Conservation (phyloP, 176 grass and related monocot species). For the Alopecurus myosuroides region DNA sequence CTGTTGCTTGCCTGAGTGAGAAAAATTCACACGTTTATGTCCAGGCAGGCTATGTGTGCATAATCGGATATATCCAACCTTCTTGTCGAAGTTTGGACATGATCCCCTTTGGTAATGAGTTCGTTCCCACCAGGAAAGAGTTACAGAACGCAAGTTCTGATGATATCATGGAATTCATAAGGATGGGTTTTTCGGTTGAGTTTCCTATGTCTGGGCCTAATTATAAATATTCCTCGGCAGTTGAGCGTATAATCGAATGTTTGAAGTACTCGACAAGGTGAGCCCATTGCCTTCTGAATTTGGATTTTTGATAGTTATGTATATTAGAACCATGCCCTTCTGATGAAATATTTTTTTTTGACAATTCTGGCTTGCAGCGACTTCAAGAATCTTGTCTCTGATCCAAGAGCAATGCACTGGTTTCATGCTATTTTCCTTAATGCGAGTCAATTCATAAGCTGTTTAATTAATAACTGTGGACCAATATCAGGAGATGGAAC, state of each 20-base stretch:
- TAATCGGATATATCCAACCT: not conserved
- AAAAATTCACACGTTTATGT: not conserved
- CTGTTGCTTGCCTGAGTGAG: not conserved
- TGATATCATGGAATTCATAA: slow-evolving; percentile 7
- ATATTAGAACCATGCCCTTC: not conserved
- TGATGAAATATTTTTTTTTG: not conserved
- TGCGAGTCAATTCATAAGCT: not conserved
- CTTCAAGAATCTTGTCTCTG: not conserved
- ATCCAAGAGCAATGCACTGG: not conserved
- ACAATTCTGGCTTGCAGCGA: not conserved
- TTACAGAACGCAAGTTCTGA: not conserved
- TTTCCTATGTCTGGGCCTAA: not conserved
- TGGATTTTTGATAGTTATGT: not conserved
- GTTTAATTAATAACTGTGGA: not conserved
- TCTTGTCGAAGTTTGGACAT: slow-evolving; percentile 22
- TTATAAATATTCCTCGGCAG: not conserved
- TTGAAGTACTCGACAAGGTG: not conserved
- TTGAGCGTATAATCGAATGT: not conserved
- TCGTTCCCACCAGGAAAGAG: not conserved
- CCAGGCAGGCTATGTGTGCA: not conserved
- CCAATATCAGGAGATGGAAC: no score
- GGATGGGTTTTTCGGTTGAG: not conserved
- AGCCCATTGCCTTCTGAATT: not conserved
- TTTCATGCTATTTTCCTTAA: not conserved
- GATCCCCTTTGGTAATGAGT: not conserved